Conservation (phyloP, 1,284 basidiomycete genomes). For the Microstroma glucosiphilum region DNA sequence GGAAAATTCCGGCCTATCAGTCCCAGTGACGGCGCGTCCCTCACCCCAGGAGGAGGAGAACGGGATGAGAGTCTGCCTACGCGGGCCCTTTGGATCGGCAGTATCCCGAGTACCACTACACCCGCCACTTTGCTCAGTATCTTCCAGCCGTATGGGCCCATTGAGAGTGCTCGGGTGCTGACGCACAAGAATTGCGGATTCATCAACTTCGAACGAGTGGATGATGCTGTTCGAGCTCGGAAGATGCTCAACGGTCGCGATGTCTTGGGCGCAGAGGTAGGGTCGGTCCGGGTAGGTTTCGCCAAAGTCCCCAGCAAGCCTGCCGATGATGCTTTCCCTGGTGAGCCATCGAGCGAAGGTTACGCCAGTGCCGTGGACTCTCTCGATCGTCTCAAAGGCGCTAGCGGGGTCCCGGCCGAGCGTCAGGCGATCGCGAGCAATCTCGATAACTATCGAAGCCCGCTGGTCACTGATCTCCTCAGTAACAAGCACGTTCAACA, state of each 20-base stretch:
- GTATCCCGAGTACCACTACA: conserved; percentile 31
- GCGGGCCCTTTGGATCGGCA: conserved; percentile 40
- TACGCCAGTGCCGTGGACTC: conserved; percentile 29
- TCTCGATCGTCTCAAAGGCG: conserved; percentile 55
- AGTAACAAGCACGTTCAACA: conserved; percentile 60
- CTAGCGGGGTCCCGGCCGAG: conserved; percentile 80
- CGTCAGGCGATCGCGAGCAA: conserved; percentile 82
- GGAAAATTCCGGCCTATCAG: not conserved
- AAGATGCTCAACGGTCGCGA: conserved; percentile 92
- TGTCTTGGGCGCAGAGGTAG: conserved; percentile 87
- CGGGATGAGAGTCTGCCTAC: conserved; percentile 21
- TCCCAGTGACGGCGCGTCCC: not conserved
- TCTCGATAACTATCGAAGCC: conserved; percentile 88
- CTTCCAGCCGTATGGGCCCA: conserved; percentile 92
- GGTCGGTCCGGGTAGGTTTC: conserved; percentile 90
- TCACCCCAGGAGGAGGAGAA: conserved; percentile 12
- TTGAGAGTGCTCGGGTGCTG: conserved; percentile 89
- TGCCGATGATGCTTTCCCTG: conserved; percentile 13
- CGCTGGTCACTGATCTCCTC: conserved; percentile 81
- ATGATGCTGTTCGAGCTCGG: conserved; percentile 87
- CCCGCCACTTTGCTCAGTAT: conserved; percentile 62
- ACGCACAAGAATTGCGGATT: conserved; percentile 96
- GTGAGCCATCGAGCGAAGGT: conserved; percentile 13
- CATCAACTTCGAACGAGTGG: conserved; percentile 91
- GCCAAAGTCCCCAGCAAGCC: conserved; percentile 69